Evolutionary conservation across 2,329 filamentous ascomycete species (phyloP).

Genomic region (Penicillium digitatum): DNA sequence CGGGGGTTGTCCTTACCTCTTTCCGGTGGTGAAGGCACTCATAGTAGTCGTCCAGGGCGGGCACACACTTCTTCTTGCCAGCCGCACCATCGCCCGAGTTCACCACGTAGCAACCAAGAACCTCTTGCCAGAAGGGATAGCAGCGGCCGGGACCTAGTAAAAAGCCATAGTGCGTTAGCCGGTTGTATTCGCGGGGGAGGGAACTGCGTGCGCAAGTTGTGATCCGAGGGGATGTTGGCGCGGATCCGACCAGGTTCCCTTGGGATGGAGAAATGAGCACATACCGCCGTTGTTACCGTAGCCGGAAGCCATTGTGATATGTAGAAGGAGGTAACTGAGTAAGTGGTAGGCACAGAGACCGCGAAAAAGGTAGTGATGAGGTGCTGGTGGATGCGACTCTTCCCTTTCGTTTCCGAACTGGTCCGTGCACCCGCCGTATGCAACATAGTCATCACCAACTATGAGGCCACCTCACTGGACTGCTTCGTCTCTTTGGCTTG

Average conservation of each 20-base stretch:
- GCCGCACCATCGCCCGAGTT: slow-evolving; percentile 78
- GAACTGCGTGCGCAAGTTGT: slow-evolving; percentile 18
- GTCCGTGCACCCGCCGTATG: slow-evolving; percentile 28
- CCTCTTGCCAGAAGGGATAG: slow-evolving; percentile 99
- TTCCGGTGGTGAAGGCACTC: slow-evolving; percentile 99
- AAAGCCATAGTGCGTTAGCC: slow-evolving; percentile 23
- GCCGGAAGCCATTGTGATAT: slow-evolving; percentile 47
- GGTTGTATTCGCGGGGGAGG: slow-evolving; percentile 15
- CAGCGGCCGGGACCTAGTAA: slow-evolving; percentile 68
- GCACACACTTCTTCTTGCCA: slow-evolving; percentile 82
- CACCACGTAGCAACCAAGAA: slow-evolving; percentile 95
- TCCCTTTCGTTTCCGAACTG: slow-evolving; percentile 32
- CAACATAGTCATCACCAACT: slow-evolving; percentile 22
- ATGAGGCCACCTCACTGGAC: slow-evolving; percentile 28
- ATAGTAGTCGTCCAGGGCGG: slow-evolving; percentile 91
- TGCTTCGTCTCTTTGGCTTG: slow-evolving; percentile 6
- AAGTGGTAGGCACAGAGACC: slow-evolving; percentile 20
- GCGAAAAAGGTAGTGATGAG: slow-evolving; percentile 24
- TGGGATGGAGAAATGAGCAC: slow-evolving; percentile 20
- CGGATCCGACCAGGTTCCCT: slow-evolving; percentile 4
- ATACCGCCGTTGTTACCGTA: slow-evolving; percentile 54
- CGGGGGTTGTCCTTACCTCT: slow-evolving; percentile 62
- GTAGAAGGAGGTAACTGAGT: slow-evolving; percentile 19
- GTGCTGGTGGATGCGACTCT: slow-evolving; percentile 31
- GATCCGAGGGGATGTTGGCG: slow-evolving; percentile 12